Conservation (phyloP, 331 rosid genomes). For the Dryas integrifolia region DNA sequence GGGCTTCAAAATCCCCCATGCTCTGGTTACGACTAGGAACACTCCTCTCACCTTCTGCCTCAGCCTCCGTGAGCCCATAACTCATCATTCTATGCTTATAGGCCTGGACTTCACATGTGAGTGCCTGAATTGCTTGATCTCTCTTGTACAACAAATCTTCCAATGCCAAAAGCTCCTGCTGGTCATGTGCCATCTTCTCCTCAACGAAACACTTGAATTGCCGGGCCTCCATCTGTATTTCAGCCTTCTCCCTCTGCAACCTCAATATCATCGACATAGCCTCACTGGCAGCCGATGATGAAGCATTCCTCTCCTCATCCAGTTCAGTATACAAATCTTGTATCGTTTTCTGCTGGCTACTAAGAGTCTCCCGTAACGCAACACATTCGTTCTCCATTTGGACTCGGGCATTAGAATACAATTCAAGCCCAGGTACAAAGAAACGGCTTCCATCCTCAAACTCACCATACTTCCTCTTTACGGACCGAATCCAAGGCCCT, state of each 20-base stretch:
- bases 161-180: slow-evolving; percentile 58
- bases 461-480: slow-evolving; percentile 58
- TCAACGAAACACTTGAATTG: slow-evolving; percentile 84
- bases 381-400: slow-evolving; percentile 65
- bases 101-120: slow-evolving; percentile 76
- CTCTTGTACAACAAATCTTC: slow-evolving; percentile 83
- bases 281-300: slow-evolving; percentile 90
- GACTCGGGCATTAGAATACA: slow-evolving; percentile 48
- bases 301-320: slow-evolving; percentile 95
- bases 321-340: slow-evolving; percentile 68
- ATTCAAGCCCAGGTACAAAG: slow-evolving; percentile 39
- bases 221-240: slow-evolving; percentile 88
- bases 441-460: slow-evolving; percentile 38
- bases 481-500: slow-evolving; percentile 51
- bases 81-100: slow-evolving; percentile 93
- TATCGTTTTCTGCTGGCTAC: slow-evolving; percentile 63
- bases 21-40: slow-evolving; percentile 23
- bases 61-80: slow-evolving; percentile 66
- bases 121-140: slow-evolving; percentile 73
- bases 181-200: slow-evolving; percentile 79
- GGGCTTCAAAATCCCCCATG: slow-evolving; percentile 39
- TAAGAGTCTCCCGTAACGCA: slow-evolving; percentile 61
- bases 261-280: slow-evolving; percentile 97
- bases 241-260: slow-evolving; percentile 98
- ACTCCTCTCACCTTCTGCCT: slow-evolving; percentile 52